Base-by-base conservation (phyloP, 306 rosid species). In the Medicago lupulina region DNA sequence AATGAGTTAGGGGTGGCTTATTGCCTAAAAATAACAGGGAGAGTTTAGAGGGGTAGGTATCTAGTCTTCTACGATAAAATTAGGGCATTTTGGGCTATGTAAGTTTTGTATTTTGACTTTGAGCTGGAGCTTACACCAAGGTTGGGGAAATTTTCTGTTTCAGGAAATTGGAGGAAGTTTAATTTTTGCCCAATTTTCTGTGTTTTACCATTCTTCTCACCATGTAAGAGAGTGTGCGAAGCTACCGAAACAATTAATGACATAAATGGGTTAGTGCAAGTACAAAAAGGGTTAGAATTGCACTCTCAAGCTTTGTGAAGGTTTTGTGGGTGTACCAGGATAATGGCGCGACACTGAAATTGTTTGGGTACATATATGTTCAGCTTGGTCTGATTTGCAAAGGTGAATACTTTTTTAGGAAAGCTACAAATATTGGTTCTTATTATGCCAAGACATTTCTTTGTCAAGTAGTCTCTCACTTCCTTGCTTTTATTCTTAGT, bases 81-180 rank as follows among this genome's bases (percentile, higher is more conserved):
- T 49, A 49, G 16, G 55, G 18, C 18, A 1, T 49, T 49, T 15
- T 49, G 55, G 16, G 55, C 8, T 15, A 49, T 17, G 55, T 18
- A 49, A 49, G 18, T 49, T 49, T 49, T 49, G 17, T 49, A 15
- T 16, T 6, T 47, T 47, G 54, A 47, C 16, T 47, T 47, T 12
- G 10, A 53, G 60, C 60, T 8, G 0, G 28, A 17, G 2, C 28
- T 17, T 54, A 54, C 60, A 18, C 3, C 28, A 9, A 10, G 13
- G 28, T 54, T 54, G 25, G 28, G 6, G 31, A 54, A 54, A 54
- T 54, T 5, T 18, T 13, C 60, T 18, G 60, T 54, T 54, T 14
- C 60, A 54, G 14, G 25, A 54, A 54, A 17, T 53, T 53, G 60
- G 60, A 17, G 60, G 60, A 53, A 17, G 60, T 54, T 54, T 54